These are phyloP conservation scores for Trichosporon coremiiforme DNA, from an alignment of 1,284 basidiomycete species.

Conservation along the genomic window DNA sequence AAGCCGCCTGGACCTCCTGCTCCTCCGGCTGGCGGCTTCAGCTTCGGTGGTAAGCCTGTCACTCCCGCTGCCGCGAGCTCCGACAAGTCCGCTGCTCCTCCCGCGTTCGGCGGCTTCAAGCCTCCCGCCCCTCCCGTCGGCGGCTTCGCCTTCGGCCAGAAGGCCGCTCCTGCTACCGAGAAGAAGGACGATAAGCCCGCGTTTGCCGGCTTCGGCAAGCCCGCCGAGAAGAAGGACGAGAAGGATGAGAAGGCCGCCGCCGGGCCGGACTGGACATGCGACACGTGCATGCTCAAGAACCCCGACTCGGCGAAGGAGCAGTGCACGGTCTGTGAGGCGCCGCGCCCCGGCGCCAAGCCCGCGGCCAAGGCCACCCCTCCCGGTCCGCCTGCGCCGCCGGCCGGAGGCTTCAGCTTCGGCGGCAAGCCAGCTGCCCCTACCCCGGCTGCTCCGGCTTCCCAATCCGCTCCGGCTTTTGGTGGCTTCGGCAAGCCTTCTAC, in stretches of 20 bases:
- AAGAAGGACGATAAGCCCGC: slow-evolving; percentile 43
- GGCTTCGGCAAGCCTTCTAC: slow-evolving; percentile 20
- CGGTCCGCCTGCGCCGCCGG: slow-evolving; percentile 5
- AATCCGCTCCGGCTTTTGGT: background rate
- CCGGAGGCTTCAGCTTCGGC: slow-evolving; percentile 5
- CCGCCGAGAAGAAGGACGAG: slow-evolving; percentile 7
- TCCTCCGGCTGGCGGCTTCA: slow-evolving; percentile 19
- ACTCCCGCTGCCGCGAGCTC: background rate
- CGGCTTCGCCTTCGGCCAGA: slow-evolving; percentile 41
- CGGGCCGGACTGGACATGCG: slow-evolving; percentile 58
- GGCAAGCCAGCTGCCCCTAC: slow-evolving; percentile 20
- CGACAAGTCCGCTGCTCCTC: slow-evolving; percentile 18
- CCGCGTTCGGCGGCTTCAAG: background rate
- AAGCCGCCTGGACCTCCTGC: slow-evolving; percentile 19
- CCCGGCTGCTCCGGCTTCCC: background rate
- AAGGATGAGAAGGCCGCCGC: background rate
- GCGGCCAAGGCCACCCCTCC: slow-evolving; percentile 22
- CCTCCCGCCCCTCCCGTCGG: background rate
- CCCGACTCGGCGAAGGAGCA: no score
- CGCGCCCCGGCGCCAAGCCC: slow-evolving; percentile 42
- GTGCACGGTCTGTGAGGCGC: no score
- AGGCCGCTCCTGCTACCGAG: slow-evolving; percentile 56
- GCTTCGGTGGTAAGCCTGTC: slow-evolving; percentile 21
- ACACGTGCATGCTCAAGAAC: slow-evolving; percentile 60
- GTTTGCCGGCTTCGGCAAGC: slow-evolving; percentile 20